A percentile compares a stretch with the other conserved stretches of the same genome.
Evolutionary conservation across 1,284 basidiomycete species (phyloP).

Genomic region (Rhodofomes roseus): DNA sequence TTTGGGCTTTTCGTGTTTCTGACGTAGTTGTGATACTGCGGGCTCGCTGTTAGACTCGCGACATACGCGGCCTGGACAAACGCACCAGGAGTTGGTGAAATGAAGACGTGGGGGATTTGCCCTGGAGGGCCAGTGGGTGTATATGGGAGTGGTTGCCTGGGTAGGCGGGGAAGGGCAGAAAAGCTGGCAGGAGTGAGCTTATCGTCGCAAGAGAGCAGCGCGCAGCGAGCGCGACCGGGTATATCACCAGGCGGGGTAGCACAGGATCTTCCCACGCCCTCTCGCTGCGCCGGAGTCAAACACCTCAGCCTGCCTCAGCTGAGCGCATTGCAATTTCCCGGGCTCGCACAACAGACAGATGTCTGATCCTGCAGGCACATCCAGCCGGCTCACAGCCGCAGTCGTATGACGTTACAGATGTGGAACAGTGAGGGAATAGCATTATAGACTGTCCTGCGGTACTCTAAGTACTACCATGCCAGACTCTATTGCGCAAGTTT

Average conservation of each 20-base stretch:
- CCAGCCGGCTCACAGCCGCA: background rate
- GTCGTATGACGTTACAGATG: background rate
- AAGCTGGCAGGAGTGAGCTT: conserved; percentile 41
- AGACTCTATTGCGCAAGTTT: conserved; percentile 50
- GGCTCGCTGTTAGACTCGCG: conserved; percentile 11
- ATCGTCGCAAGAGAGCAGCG: conserved; percentile 37
- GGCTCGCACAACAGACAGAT: background rate
- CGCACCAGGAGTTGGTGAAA: conserved; percentile 48
- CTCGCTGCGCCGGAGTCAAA: conserved; percentile 15
- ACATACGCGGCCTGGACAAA: conserved; percentile 6
- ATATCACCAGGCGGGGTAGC: conserved; percentile 23
- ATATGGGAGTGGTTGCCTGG: conserved; percentile 55
- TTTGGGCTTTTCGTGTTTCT: conserved; percentile 49
- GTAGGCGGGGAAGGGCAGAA: conserved; percentile 35
- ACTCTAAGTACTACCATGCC: background rate
- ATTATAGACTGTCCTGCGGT: conserved; percentile 8
- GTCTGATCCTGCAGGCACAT: conserved; percentile 1
- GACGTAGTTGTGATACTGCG: conserved; percentile 23
- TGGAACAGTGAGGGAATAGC: background rate
- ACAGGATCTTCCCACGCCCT: conserved; percentile 23
- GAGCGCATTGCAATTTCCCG: conserved; percentile 1
- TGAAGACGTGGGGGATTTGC: conserved; percentile 65
- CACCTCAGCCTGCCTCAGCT: background rate
- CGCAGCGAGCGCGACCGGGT: conserved; percentile 19
- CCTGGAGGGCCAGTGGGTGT: conserved; percentile 81